These are phyloP conservation scores for Mimosa bimucronata DNA, from an alignment of 306 rosid species.

Conservation along the genomic window DNA sequence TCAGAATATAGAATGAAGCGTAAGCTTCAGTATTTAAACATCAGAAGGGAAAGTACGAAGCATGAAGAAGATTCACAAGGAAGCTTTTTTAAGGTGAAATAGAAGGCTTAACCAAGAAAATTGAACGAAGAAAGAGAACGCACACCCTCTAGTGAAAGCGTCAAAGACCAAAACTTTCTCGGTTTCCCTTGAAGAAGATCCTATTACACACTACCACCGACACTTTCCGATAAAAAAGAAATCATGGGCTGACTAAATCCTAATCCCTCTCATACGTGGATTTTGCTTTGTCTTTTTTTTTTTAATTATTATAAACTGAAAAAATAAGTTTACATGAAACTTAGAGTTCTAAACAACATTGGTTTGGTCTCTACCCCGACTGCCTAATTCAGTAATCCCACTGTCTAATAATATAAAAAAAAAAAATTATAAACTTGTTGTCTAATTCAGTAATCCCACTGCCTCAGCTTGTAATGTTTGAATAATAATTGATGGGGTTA, in stretches of 20 bases:
- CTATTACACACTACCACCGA: background rate
- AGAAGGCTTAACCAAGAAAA: background rate
- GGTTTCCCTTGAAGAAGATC: background rate
- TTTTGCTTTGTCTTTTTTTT: background rate
- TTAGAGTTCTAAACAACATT: no score
- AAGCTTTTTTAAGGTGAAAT: conserved; percentile 1
- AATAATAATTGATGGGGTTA: background rate
- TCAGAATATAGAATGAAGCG: conserved; percentile 13
- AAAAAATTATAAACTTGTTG: background rate
- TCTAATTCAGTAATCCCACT: background rate
- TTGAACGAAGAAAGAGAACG: background rate
- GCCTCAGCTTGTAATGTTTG: no score
- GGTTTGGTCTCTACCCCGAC: no score
- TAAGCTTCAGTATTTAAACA: conserved; percentile 1
- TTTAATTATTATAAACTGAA: no score
- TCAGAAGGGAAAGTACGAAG: background rate
- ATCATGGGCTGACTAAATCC: background rate
- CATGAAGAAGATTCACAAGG: background rate
- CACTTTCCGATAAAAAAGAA: background rate
- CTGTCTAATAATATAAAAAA: background rate
- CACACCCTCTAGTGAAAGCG: background rate
- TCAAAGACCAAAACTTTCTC: background rate
- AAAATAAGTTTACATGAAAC: no score
- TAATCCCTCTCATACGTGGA: conserved; percentile 6
- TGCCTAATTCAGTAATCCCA: no score